phyloP scores from a whole-genome alignment of 108 stramenopile species.

The Cyclotella sp. region DNA sequence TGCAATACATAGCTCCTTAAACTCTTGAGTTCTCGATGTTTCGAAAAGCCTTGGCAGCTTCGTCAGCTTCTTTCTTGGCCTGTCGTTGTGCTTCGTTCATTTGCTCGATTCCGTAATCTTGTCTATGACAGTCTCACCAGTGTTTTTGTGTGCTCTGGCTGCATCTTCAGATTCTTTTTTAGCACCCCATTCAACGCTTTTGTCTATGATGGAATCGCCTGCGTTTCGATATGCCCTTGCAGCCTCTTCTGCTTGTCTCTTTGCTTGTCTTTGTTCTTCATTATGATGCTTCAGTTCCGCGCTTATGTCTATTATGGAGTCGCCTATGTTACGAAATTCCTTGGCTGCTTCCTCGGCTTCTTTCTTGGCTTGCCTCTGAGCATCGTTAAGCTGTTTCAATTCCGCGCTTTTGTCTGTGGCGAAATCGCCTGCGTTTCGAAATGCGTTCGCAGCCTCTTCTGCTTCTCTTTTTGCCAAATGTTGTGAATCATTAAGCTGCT shows the following conservation, averaged over 20 bases:
- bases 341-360: conserved; percentile 20
- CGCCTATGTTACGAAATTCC: neutral
- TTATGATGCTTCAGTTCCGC: neutral
- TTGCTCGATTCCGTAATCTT: conserved; percentile 3
- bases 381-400: conserved; percentile 13
- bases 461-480: conserved; percentile 3
- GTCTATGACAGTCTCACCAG: conserved; percentile 6
- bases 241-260: neutral
- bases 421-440: neutral
- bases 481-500: neutral
- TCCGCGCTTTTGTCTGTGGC: conserved; percentile 11
- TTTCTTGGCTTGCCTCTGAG: conserved; percentile 6
- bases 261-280: neutral
- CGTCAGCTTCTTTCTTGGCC: conserved; percentile 3
- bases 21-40: neutral
- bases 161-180: conserved; percentile 5
- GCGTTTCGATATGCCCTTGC: neutral
- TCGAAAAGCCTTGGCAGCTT: conserved; percentile 3
- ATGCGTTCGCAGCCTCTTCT: neutral
- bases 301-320: neutral
- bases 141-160: neutral
- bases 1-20: neutral
- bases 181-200: conserved; percentile 9
- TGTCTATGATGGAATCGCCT: conserved; percentile 9
- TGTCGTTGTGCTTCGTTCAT: neutral